Evolutionary conservation across 106 monocot species (phyloP).

Genomic region (Apostasia shenzhenica): DNA sequence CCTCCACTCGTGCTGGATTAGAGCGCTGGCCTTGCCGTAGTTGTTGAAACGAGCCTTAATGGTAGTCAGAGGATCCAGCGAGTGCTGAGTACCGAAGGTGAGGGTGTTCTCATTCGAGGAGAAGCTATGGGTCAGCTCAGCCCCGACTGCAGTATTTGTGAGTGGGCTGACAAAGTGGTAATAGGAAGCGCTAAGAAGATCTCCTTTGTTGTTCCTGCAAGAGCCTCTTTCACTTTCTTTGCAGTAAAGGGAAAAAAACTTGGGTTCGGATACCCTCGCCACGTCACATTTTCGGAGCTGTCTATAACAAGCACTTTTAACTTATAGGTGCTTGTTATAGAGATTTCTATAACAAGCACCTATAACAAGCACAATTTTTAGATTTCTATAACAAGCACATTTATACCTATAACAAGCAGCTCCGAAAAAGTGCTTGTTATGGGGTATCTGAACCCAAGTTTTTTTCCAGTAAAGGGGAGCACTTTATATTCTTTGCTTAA

Average conservation of each 20-base stretch:
- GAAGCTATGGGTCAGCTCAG: slow-evolving; percentile 41
- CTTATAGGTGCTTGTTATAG: too few relatives aligned
- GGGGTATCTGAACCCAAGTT: too few relatives aligned
- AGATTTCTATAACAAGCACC: too few relatives aligned
- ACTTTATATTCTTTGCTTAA: too few relatives aligned
- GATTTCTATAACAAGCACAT: too few relatives aligned
- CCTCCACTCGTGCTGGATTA: slow-evolving; percentile 53
- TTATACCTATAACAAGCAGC: too few relatives aligned
- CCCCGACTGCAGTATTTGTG: slow-evolving; percentile 37
- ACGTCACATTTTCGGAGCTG: too few relatives aligned
- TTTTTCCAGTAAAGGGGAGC: neutral
- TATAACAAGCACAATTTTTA: too few relatives aligned
- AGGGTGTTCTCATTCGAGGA: slow-evolving; percentile 50
- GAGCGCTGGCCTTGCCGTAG: slow-evolving; percentile 39
- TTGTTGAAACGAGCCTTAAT: slow-evolving; percentile 54
- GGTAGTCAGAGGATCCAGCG: slow-evolving; percentile 39
- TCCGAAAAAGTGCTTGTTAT: too few relatives aligned
- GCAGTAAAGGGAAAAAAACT: neutral
- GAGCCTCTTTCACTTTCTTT: too few relatives aligned
- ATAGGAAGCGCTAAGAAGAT: slow-evolving; percentile 37
- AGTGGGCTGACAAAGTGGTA: slow-evolving; percentile 49
- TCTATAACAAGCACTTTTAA: too few relatives aligned
- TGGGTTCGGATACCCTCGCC: too few relatives aligned
- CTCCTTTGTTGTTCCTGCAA: slow-evolving; percentile 53
- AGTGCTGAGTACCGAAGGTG: slow-evolving; percentile 51